These are phyloP conservation scores for Selaginella moellendorffii DNA, from an alignment of 75 land plant genomes.

Conservation along the genomic window DNA sequence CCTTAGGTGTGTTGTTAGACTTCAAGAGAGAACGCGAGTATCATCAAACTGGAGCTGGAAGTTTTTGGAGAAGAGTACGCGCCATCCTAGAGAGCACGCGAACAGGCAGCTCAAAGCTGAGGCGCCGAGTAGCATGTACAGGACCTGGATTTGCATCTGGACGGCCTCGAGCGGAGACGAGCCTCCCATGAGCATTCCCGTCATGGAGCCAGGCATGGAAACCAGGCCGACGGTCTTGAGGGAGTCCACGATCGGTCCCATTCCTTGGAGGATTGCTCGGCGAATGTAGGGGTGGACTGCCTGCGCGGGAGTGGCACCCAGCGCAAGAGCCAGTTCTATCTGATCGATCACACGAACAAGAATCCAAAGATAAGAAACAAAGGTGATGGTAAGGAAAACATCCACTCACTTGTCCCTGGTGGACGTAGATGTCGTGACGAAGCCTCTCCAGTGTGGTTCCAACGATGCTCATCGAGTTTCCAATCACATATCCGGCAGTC, in stretches of 20 bases:
- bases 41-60: slow-evolving; percentile 4
- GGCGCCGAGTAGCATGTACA: slow-evolving; percentile 10
- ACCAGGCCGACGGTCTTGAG: slow-evolving; percentile 5
- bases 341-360: too few relatives aligned
- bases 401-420: slow-evolving; percentile 10
- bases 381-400: too few relatives aligned
- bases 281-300: slow-evolving; percentile 7
- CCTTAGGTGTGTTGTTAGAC: too few relatives aligned
- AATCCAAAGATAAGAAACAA: too few relatives aligned
- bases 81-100: background rate
- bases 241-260: slow-evolving; percentile 11
- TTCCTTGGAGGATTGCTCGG: slow-evolving; percentile 8
- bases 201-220: slow-evolving; percentile 10
- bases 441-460: slow-evolving; percentile 5
- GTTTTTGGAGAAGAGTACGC: background rate
- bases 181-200: slow-evolving; percentile 11
- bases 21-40: background rate
- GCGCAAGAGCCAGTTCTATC: slow-evolving; percentile 12
- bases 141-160: slow-evolving; percentile 7
- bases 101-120: slow-evolving; percentile 7
- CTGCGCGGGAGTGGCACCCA: slow-evolving; percentile 8
- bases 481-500: slow-evolving; percentile 11
- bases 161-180: slow-evolving; percentile 1
- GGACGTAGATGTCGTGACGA: background rate
- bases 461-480: slow-evolving; percentile 13